Evolutionary conservation across 2,329 filamentous ascomycete genomes (phyloP).

Genomic region (Apiospora rasikravindrae): DNA sequence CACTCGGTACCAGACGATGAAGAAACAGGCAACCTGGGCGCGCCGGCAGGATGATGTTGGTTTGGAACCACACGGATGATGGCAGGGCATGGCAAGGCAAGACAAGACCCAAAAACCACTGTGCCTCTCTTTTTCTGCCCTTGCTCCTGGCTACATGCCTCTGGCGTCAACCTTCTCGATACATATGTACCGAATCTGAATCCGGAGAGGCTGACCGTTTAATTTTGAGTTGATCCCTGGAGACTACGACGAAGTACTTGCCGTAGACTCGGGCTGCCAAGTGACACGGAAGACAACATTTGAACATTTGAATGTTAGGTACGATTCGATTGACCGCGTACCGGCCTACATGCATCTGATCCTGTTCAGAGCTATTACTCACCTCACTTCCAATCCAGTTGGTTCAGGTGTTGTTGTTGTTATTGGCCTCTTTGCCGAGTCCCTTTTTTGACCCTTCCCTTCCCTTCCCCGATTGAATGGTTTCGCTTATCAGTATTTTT

Average conservation of each 20-base stretch:
- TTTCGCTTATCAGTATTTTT: background rate
- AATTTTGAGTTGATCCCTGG: slow-evolving; percentile 12
- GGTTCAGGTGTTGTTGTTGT: slow-evolving; percentile 4
- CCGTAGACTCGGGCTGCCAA: background rate
- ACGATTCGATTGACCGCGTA: background rate
- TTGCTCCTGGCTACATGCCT: background rate
- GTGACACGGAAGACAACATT: background rate
- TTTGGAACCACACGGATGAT: background rate
- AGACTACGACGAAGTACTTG: background rate
- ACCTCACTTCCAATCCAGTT: background rate
- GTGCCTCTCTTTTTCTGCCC: background rate
- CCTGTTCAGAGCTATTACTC: background rate
- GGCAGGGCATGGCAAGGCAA: background rate
- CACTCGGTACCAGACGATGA: background rate
- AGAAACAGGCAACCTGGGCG: background rate
- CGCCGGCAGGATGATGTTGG: background rate
- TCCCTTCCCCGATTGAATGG: background rate
- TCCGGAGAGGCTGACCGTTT: slow-evolving; percentile 13
- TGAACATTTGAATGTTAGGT: background rate
- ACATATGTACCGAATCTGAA: background rate
- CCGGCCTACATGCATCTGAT: slow-evolving; percentile 1
- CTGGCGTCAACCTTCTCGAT: slow-evolving; percentile 6
- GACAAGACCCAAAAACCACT: background rate
- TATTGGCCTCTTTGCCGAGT: slow-evolving; percentile 9
- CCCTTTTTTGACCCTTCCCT: background rate